phyloP scores from a whole-genome alignment of 2,329 filamentous ascomycete species.

The Cercospora janseana region DNA sequence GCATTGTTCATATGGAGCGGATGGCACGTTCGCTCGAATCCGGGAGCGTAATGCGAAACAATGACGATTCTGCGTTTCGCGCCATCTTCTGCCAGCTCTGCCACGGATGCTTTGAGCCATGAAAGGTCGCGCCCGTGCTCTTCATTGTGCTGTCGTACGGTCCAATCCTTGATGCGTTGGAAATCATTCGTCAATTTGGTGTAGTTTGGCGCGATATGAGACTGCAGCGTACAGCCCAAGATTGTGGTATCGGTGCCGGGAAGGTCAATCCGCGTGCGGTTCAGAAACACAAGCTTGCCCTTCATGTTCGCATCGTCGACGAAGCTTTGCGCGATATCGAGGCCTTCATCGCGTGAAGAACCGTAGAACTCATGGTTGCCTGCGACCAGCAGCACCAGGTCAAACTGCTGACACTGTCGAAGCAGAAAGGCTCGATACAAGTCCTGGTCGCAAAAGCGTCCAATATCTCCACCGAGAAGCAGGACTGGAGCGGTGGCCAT shows the following conservation, averaged over 20 bases:
- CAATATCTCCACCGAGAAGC: constrained; percentile 53
- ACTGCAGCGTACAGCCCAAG: constrained; percentile 59
- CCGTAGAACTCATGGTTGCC: constrained; percentile 58
- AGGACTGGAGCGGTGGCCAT: constrained; percentile 42
- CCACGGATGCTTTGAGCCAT: constrained; percentile 51
- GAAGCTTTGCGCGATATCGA: constrained; percentile 43
- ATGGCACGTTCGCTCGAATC: constrained; percentile 46
- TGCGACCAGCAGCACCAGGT: constrained; percentile 50
- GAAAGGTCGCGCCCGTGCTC: constrained; percentile 48
- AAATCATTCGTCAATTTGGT: constrained; percentile 50
- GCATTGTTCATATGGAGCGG: constrained; percentile 49
- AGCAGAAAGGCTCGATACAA: constrained; percentile 47
- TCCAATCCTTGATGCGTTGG: constrained; percentile 53
- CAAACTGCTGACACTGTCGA: constrained; percentile 44
- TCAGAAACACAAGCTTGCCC: constrained; percentile 42
- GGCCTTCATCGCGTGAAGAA: constrained; percentile 40
- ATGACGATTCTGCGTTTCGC: constrained; percentile 34
- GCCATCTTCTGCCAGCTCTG: constrained; percentile 1
- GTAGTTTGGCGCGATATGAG: constrained; percentile 44
- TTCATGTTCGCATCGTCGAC: constrained; percentile 41
- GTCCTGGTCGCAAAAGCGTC: constrained; percentile 50
- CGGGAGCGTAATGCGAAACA: constrained; percentile 59
- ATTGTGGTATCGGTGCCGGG: constrained; percentile 45
- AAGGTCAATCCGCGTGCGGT: constrained; percentile 44
- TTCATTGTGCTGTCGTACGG: constrained; percentile 49